Conservation (phyloP, 2,329 filamentous ascomycete genomes). For the Sporothrix luriei region DNA sequence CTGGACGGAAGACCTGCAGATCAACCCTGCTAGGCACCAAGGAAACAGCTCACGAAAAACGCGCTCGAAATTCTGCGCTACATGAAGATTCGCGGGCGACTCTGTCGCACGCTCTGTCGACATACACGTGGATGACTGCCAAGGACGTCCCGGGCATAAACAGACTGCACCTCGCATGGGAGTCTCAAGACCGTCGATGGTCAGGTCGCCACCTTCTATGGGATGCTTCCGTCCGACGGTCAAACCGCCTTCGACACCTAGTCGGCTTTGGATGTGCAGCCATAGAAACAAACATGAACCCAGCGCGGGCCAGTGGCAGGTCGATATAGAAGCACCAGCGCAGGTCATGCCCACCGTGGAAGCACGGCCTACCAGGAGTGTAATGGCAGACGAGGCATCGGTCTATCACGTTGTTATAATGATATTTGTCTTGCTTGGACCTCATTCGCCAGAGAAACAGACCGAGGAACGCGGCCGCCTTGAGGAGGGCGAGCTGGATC, state of each 20-base stretch:
- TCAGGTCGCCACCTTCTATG: not conserved
- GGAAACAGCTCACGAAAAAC: slow-evolving; percentile 16
- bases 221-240: not conserved
- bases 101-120: slow-evolving; percentile 44
- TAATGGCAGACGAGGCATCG: slow-evolving; percentile 40
- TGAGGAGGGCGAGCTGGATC: slow-evolving; percentile 2
- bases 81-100: slow-evolving; percentile 44
- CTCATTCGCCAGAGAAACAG: slow-evolving; percentile 22
- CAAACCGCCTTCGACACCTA: not conserved
- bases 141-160: too few relatives aligned
- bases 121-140: slow-evolving; percentile 42
- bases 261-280: slow-evolving; percentile 38
- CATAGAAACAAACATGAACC: slow-evolving; percentile 39
- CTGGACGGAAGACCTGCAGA: not conserved
- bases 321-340: slow-evolving; percentile 49
- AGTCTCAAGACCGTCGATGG: slow-evolving; percentile 32
- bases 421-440: not conserved
- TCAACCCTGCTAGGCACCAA: slow-evolving; percentile 14
- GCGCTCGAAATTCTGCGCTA: slow-evolving; percentile 37
- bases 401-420: too few relatives aligned
- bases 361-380: slow-evolving; percentile 46
- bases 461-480: slow-evolving; percentile 25
- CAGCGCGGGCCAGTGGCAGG: slow-evolving; percentile 44
- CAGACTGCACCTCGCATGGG: too few relatives aligned
- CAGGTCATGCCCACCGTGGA: slow-evolving; percentile 45